Base-by-base conservation (phyloP, 805 yeast species). In the Nakazawaea anatomiae region DNA sequence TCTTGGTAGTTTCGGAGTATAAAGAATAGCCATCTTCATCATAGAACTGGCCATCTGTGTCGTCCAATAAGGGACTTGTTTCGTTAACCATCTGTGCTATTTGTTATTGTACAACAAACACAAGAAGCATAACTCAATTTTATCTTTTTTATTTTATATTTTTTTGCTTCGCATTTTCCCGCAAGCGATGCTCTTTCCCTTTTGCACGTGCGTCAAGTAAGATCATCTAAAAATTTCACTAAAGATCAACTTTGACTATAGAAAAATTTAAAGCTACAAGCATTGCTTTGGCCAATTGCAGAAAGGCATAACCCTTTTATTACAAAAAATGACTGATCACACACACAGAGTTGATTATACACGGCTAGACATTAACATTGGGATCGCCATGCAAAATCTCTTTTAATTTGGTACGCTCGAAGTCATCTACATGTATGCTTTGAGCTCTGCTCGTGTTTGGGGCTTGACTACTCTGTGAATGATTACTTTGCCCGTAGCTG, bases 11-110 rank as follows among this genome's bases (percentile, higher is more conserved):
- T 18, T 45, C 48, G 8, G 49, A 45, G 9, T 45, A 40, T 6
- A 50, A 18, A 43, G 49, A 46, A 14, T 39, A 48, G 40, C 51
- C 58, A 27, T 61, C 58, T 4, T 58, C 60, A 25, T 59, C 57
- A 32, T 56, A 44, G 11, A 54, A 48, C 4, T 55, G 46, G 28
- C 52, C 52, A 28, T 47, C 49, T n/a, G 25, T 11, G 10, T 45
- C 44, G 8, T 38, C 35, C 9, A 49, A 27, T 43, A 49, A 49
- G 1, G 48, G 52, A 28, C 39, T 49, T 3, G 41, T 39, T 31
- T 49, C 52, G 11, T 27, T 39, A 9, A 7, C 45, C 47, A 45
- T 44, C n/a, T 38, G 36, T 34, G 36, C 3, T 12, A 34, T 34
- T 34, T 34, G 36, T 2, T 34, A 34, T 3, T 10, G 12, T 34